These are phyloP conservation scores for Trichosporon sp. DNA, from an alignment of 1,284 basidiomycete genomes.

Conservation along the genomic window DNA sequence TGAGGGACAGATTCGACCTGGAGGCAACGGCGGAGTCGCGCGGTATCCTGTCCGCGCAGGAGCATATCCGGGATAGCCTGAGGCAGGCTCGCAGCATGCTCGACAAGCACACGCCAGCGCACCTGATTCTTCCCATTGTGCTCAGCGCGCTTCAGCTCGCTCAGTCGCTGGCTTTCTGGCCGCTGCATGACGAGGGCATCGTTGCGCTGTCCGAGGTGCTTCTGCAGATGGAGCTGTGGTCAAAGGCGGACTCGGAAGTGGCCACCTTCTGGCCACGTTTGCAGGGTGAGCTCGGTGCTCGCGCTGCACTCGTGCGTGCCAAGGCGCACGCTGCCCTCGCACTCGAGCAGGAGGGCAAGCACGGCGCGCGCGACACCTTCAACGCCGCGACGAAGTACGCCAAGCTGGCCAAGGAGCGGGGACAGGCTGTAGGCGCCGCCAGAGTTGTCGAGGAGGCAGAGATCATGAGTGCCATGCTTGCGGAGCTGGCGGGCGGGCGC, in stretches of 20 bases:
- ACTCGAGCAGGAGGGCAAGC: conserved; percentile 3
- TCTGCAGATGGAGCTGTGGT: conserved; percentile 45
- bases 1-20: conserved; percentile 34
- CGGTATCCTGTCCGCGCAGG: conserved; percentile 36
- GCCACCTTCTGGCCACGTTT: conserved; percentile 30
- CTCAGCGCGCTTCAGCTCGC: conserved; percentile 44
- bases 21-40: conserved; percentile 20
- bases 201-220: conserved; percentile 45
- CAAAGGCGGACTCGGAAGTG: conserved; percentile 38
- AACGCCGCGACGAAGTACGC: conserved; percentile 1
- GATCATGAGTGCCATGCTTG: conserved; percentile 18
- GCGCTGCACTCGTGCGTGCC: conserved; percentile 41
- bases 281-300: conserved; percentile 35
- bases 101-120: conserved; percentile 35
- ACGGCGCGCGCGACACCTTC: conserved; percentile 15
- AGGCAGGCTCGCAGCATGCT: conserved; percentile 37
- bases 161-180: conserved; percentile 43
- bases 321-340: conserved; percentile 37
- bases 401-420: conserved; percentile 10
- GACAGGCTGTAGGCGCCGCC: neutral
- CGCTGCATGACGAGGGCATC: conserved; percentile 41
- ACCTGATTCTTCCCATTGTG: conserved; percentile 43
- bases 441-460: neutral
- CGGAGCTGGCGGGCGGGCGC: conserved; percentile 12
- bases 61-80: conserved; percentile 34